Evolutionary conservation across 371 early-diverging fungal genomes (phyloP), one percentile per base, ranked within the genome.

Genomic region (Cokeromyces recurvatus): DNA sequence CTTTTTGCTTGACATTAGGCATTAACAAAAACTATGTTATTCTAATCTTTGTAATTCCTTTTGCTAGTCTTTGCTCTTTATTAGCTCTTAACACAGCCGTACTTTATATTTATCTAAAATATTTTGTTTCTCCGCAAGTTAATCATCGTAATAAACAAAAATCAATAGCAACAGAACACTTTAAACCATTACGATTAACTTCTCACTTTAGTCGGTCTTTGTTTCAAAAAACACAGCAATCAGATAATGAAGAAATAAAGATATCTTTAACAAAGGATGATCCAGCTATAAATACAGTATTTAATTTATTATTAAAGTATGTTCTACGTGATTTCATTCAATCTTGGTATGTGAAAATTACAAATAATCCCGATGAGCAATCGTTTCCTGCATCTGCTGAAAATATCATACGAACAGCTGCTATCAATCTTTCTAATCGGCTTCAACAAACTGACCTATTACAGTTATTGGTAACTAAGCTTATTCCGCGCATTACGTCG

Each of bases 401-500:
- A 45, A 57, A 56, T 25, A 51, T 77, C 32, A 55, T 81, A 22
- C 71, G 77, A 29, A 55, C 66, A 16, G 72, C 74, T 2, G 58
- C 62, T 10, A 25, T 59, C 7, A 38, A 58, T 2, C 38, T 79
- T 40, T 57, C 62, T 27, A 42, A 51, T n/a, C 70, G 82, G 6
- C 50, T 78, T 27, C 46, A 68, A 40, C 54, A 71, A 15, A 59
- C 85, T 17, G 91, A 91, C 50, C 50, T 81, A 16, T 61, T 80
- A 0, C 64, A 73, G 15, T 48, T 90, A 12, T 44, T 85, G 1
- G 68, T 87, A 11, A 72, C 71, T 19, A 71, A 76, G 24, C 51
- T 87, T 16, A 55, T 89, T 17, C 89, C 91, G 16, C 60, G 74
- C 14, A 59, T 88, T 21, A 87, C 88, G 0, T 51, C 64, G 1